phyloP scores from a whole-genome alignment of 2,329 filamentous ascomycete species.

The Penicillium freii region DNA sequence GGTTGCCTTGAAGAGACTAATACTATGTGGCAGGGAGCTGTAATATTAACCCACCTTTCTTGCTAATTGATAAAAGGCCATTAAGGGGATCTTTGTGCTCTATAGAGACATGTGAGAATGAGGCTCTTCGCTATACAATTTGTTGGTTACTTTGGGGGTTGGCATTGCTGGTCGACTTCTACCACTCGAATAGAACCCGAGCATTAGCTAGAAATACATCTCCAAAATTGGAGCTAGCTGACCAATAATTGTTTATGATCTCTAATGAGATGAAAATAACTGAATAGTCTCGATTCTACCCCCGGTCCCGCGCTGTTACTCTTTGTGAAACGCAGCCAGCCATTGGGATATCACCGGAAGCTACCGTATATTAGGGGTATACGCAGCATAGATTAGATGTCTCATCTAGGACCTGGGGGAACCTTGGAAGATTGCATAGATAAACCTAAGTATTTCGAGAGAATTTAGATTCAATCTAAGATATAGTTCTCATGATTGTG shows the following conservation, averaged over 20 bases:
- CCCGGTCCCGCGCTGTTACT: neutral
- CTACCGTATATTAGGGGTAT: neutral
- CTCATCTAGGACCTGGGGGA: neutral
- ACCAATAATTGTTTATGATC: neutral
- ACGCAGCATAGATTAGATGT: neutral
- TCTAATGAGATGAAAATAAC: neutral
- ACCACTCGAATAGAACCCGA: neutral
- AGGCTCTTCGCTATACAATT: neutral
- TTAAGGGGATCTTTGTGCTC: too few relatives aligned
- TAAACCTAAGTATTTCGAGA: neutral
- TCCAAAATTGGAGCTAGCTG: neutral
- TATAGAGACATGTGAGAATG: too few relatives aligned
- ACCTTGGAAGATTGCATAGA: neutral
- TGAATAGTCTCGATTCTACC: constrained; percentile 1
- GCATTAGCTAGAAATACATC: neutral
- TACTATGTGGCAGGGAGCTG: neutral
- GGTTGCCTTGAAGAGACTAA: neutral
- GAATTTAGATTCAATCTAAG: neutral
- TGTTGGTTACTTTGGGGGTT: neutral
- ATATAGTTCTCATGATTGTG: neutral
- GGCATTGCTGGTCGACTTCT: neutral
- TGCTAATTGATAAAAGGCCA: neutral
- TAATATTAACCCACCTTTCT: neutral
- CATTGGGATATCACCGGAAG: constrained; percentile 16
- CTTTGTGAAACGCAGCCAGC: constrained; percentile 15